These are phyloP conservation scores for Aspergillus vadensis DNA, from an alignment of 2,329 filamentous ascomycete genomes.

Conservation along the genomic window DNA sequence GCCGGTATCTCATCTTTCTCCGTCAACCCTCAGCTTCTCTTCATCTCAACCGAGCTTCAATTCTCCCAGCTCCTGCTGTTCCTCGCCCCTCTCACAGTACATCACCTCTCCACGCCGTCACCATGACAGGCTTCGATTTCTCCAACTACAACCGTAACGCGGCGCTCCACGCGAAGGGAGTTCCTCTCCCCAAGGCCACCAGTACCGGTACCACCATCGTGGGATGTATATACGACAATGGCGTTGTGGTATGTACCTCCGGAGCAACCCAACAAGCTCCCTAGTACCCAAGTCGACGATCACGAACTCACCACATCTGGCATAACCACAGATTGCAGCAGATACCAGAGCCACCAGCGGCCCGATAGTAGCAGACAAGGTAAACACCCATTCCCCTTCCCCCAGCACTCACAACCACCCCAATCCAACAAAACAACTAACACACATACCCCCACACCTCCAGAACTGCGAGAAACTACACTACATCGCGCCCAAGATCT, in stretches of 20 bases:
- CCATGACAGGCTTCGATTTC: conserved; percentile 98
- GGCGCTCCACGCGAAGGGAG: conserved; percentile 88
- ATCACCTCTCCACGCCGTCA: conserved; percentile 39
- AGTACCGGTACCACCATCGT: conserved; percentile 99
- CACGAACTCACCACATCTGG: not conserved
- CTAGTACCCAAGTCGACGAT: not conserved
- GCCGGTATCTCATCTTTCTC: not conserved
- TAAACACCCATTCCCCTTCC: conserved; percentile 31
- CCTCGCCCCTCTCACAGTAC: conserved; percentile 22
- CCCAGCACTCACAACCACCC: not conserved
- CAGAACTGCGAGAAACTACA: conserved; percentile 99
- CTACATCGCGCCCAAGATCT: conserved; percentile 98
- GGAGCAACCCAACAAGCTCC: not conserved
- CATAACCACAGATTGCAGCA: conserved; percentile 75
- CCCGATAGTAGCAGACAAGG: conserved; percentile 98
- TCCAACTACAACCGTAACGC: conserved; percentile 99
- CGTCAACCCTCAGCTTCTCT: not conserved
- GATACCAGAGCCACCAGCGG: conserved; percentile 97
- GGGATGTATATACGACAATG: conserved; percentile 92
- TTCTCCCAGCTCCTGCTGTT: not conserved
- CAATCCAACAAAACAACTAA: not conserved
- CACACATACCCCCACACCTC: not conserved
- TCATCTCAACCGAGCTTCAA: not conserved
- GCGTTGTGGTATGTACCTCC: conserved; percentile 74
- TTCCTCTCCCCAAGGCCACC: conserved; percentile 94